Evolutionary conservation across 208 protist species (phyloP).

Genomic region (Balamuthia mandrillaris): DNA sequence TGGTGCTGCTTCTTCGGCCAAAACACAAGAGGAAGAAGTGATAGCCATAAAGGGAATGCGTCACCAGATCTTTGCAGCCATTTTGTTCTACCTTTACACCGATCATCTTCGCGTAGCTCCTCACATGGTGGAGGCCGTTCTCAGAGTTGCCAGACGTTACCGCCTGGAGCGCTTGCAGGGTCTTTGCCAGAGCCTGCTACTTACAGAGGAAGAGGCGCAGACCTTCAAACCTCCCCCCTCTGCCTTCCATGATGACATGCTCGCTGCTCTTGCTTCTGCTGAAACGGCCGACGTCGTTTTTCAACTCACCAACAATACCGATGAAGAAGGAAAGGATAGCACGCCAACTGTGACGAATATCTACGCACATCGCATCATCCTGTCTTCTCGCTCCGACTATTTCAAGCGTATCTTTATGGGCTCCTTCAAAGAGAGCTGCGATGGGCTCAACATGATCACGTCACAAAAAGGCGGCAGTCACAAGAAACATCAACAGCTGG

Average conservation of each 20-base stretch:
- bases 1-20: not conserved
- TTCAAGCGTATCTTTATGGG: constrained; percentile 33
- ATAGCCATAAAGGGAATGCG: not conserved
- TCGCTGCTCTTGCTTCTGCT: not conserved
- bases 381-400: constrained; percentile 32
- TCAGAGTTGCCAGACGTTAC: no score
- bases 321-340: not conserved
- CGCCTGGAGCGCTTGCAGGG: no score
- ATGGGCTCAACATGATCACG: not conserved
- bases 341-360: not conserved
- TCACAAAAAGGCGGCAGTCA: not conserved
- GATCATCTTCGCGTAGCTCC: constrained; percentile 14
- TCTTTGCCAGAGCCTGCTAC: no score
- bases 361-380: constrained; percentile 7
- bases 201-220: not conserved
- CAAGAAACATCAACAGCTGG: no score
- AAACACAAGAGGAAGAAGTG: not conserved
- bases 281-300: constrained; percentile 25
- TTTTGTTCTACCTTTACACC: constrained; percentile 37
- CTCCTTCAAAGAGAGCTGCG: not conserved
- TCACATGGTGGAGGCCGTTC: not conserved
- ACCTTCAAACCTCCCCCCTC: not conserved
- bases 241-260: not conserved
- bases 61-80: constrained; percentile 22
- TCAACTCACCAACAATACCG: not conserved